Evolutionary conservation across 2,329 filamentous ascomycete species (phyloP).

Genomic region (Penicillium griseofulvum): DNA sequence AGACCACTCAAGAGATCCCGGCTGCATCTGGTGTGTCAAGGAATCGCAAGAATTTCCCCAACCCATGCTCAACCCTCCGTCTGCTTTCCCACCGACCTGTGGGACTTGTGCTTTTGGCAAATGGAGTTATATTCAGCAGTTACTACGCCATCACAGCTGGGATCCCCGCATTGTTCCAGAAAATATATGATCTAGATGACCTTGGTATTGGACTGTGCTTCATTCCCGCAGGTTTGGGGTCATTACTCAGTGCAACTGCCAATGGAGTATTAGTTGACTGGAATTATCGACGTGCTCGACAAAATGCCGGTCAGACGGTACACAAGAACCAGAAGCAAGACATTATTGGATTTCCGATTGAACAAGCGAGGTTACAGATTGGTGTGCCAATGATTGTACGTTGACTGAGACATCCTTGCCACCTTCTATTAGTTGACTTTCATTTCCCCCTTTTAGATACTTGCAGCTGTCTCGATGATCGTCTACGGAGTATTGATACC

Average conservation of each 20-base stretch:
- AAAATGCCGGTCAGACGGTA: slow-evolving; percentile 54
- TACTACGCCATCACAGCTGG: slow-evolving; percentile 46
- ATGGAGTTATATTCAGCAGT: slow-evolving; percentile 43
- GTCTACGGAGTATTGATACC: slow-evolving; percentile 13
- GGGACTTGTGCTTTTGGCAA: slow-evolving; percentile 33
- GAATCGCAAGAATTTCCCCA: slow-evolving; percentile 17
- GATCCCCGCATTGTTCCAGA: slow-evolving; percentile 44
- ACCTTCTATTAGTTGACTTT: background rate
- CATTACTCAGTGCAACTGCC: slow-evolving; percentile 22
- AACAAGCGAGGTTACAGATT: slow-evolving; percentile 34
- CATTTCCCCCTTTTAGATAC: slow-evolving; percentile 6
- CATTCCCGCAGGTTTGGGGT: slow-evolving; percentile 29
- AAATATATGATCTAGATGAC: slow-evolving; percentile 45
- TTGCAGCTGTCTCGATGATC: slow-evolving; percentile 11
- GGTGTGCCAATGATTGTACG: slow-evolving; percentile 27
- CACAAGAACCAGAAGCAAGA: slow-evolving; percentile 59
- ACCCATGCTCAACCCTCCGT: slow-evolving; percentile 32
- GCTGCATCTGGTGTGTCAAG: background rate
- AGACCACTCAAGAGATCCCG: no score
- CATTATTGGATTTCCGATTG: slow-evolving; percentile 50
- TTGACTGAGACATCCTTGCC: background rate
- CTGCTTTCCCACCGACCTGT: slow-evolving; percentile 35
- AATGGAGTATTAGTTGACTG: slow-evolving; percentile 53
- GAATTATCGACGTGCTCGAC: slow-evolving; percentile 65
- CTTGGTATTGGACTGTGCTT: slow-evolving; percentile 43